phyloP scores from a whole-genome alignment of 2,329 filamentous ascomycete genomes.

The Davidsoniella virescens region DNA sequence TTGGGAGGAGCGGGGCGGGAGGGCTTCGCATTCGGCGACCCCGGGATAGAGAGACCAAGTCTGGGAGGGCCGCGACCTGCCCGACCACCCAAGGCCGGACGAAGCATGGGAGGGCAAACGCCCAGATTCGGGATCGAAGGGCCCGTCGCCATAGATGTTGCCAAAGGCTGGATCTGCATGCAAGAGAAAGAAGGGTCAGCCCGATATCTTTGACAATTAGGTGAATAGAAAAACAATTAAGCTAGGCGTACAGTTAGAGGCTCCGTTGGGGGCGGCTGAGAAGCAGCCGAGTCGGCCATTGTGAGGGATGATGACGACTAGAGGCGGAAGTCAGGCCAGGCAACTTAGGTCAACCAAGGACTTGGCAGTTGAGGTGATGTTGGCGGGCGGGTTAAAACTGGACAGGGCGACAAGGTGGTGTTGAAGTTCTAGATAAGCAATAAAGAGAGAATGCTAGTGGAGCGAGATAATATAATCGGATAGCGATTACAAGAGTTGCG shows the following conservation, averaged over 20 bases:
- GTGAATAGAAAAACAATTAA: neutral
- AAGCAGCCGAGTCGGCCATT: constrained; percentile 18
- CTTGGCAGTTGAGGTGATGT: neutral
- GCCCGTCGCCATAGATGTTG: constrained; percentile 14
- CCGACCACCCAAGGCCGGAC: constrained; percentile 64
- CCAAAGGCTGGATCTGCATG: constrained; percentile 13
- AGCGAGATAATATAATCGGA: neutral
- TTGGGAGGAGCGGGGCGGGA: constrained; percentile 55
- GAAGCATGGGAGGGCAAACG: constrained; percentile 62
- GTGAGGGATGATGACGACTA: constrained; percentile 13
- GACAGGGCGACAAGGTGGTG: neutral
- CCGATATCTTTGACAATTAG: neutral
- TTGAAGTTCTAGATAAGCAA: neutral
- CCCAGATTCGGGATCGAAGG: constrained; percentile 44
- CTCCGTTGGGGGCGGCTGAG: constrained; percentile 14
- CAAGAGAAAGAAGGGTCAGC: neutral
- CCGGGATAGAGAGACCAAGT: constrained; percentile 78
- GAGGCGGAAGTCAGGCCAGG: constrained; percentile 10
- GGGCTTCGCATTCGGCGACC: constrained; percentile 67
- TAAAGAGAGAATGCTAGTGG: neutral
- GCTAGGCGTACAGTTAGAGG: constrained; percentile 10
- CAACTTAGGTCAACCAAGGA: neutral
- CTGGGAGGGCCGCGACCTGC: constrained; percentile 52
- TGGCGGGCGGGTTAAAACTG: neutral
- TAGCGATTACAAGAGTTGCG: neutral